Conservation (phyloP, 2,329 filamentous ascomycete species). For the Domatiomyces globalis region DNA sequence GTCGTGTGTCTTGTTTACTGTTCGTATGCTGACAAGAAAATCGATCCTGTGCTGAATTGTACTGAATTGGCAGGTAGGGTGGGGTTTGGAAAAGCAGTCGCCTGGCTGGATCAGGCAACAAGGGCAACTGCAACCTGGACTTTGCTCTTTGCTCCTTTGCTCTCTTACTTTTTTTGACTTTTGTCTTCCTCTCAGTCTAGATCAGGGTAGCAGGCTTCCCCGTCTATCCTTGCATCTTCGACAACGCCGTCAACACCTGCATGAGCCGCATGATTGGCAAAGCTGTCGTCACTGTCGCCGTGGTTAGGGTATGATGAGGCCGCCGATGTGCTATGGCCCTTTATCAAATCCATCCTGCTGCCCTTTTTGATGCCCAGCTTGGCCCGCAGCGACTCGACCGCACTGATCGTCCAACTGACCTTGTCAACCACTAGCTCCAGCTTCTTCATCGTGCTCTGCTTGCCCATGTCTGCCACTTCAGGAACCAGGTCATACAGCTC, state of each 20-base stretch:
- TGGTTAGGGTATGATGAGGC: not conserved
- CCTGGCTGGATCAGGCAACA: too few species aligned
- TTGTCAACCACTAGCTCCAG: conserved; percentile 17
- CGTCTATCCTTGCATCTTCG: not conserved
- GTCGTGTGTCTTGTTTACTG: too few species aligned
- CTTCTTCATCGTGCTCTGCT: conserved; percentile 19
- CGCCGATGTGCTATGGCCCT: not conserved
- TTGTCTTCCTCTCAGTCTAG: not conserved
- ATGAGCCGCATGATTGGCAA: not conserved
- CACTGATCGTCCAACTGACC: conserved; percentile 1
- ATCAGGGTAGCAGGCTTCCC: not conserved
- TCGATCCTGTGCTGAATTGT: too few species aligned
- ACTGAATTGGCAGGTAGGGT: too few species aligned
- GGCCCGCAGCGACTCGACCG: not conserved
- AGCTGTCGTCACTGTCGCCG: not conserved
- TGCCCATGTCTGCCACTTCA: conserved; percentile 14
- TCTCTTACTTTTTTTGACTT: too few species aligned
- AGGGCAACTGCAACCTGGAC: too few species aligned
- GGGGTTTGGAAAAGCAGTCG: too few species aligned
- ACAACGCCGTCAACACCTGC: not conserved
- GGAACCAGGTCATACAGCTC: conserved; percentile 18
- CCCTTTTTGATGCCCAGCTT: not conserved
- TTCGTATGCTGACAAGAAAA: too few species aligned
- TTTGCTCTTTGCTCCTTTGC: too few species aligned
- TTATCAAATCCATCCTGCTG: not conserved